These are phyloP conservation scores for Elsinoe perseae DNA, from an alignment of 2,329 filamentous ascomycete species.

Conservation along the genomic window DNA sequence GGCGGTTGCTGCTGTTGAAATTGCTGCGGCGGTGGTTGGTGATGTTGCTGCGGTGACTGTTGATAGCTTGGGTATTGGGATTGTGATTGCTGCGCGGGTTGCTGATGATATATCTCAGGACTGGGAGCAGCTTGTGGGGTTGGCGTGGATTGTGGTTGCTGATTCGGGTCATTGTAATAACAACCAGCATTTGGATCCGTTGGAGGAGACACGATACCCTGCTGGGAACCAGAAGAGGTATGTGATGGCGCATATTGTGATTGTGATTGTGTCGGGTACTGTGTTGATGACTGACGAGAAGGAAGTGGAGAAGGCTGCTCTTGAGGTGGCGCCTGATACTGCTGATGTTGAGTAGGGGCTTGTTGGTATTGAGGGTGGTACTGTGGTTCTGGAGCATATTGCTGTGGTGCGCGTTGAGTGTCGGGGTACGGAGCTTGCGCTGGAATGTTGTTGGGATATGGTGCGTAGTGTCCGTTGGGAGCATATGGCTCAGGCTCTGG, in stretches of 20 bases:
- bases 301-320: conserved; percentile 29
- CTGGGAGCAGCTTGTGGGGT: conserved; percentile 24
- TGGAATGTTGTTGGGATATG: conserved; percentile 27
- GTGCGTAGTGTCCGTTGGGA: conserved; percentile 47
- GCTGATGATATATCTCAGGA: conserved; percentile 30
- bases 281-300: conserved; percentile 28
- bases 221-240: conserved; percentile 25
- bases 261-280: conserved; percentile 27
- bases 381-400: conserved; percentile 28
- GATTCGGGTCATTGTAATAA: conserved; percentile 45
- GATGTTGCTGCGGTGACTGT: conserved; percentile 4
- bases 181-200: conserved; percentile 51
- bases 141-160: conserved; percentile 18
- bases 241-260: conserved; percentile 33
- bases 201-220: conserved; percentile 25
- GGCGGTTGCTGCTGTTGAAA: conserved; percentile 19
- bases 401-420: conserved; percentile 29
- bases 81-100: conserved; percentile 26
- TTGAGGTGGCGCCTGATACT: conserved; percentile 21
- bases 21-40: conserved; percentile 25
- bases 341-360: conserved; percentile 23
- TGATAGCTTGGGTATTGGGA: conserved; percentile 23
- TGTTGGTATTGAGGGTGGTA: conserved; percentile 28
- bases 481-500: conserved; percentile 40
- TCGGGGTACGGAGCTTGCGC: conserved; percentile 33